Conservation (phyloP, 2,329 filamentous ascomycete genomes). For the Hymenotorrendiella dingleyae region DNA sequence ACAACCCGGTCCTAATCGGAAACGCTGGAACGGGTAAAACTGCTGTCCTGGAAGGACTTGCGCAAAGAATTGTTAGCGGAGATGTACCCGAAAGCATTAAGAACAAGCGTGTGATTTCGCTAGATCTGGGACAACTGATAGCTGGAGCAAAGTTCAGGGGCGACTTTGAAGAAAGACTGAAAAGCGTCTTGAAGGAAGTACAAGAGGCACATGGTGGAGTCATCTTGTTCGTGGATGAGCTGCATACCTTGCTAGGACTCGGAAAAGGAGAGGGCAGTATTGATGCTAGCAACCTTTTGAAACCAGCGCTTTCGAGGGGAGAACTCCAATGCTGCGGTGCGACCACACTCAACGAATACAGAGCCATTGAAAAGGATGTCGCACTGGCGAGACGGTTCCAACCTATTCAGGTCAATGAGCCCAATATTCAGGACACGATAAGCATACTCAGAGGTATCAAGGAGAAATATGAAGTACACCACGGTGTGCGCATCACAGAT, state of each 20-base stretch:
- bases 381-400: conserved; percentile 90
- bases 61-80: conserved; percentile 81
- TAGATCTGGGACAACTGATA: conserved; percentile 89
- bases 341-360: conserved; percentile 88
- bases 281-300: conserved; percentile 90
- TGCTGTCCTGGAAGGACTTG: conserved; percentile 84
- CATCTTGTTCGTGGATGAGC: conserved; percentile 91
- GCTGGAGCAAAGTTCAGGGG: conserved; percentile 93
- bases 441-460: conserved; percentile 96
- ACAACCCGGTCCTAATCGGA: conserved; percentile 83
- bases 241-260: conserved; percentile 84
- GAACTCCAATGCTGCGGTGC: conserved; percentile 94
- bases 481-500: conserved; percentile 92
- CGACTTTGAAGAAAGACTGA: conserved; percentile 92
- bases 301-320: conserved; percentile 86
- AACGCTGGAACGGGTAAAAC: conserved; percentile 84
- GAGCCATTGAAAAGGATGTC: conserved; percentile 91
- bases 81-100: conserved; percentile 96
- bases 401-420: conserved; percentile 88
- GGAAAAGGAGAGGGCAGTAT: conserved; percentile 96
- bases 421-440: conserved; percentile 85
- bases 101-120: conserved; percentile 79
- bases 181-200: conserved; percentile 81
- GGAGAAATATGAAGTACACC: conserved; percentile 94
- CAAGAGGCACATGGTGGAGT: conserved; percentile 83